phyloP scores from a whole-genome alignment of 345 rosid genomes.

The Nasturtium officinale region DNA sequence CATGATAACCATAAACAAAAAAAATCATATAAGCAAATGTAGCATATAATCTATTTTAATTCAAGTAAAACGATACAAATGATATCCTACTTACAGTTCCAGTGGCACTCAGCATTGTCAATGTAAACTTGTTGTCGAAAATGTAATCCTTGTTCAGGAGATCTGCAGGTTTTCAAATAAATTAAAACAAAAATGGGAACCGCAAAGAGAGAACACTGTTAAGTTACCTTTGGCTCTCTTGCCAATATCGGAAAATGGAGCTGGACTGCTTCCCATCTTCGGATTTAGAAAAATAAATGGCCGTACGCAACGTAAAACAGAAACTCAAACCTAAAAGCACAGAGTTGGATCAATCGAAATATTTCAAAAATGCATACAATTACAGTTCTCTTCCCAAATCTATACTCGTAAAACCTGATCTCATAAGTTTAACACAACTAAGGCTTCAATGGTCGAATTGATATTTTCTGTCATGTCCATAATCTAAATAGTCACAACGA shows the following conservation, averaged over 20 bases:
- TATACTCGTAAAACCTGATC: not conserved
- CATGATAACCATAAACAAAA: not conserved
- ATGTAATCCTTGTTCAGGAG: constrained; percentile 72
- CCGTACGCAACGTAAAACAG: constrained; percentile 27
- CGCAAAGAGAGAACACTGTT: not conserved
- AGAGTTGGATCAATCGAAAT: not conserved
- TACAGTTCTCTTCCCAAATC: too few species aligned
- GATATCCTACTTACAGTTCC: constrained; percentile 60
- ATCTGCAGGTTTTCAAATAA: constrained; percentile 51
- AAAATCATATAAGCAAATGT: not conserved
- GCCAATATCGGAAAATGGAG: constrained; percentile 75
- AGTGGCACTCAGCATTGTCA: constrained; percentile 56
- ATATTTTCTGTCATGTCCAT: not conserved
- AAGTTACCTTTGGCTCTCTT: constrained; percentile 68
- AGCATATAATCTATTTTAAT: too few species aligned
- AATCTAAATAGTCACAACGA: not conserved
- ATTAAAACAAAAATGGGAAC: not conserved
- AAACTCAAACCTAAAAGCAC: not conserved
- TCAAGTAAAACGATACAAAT: not conserved
- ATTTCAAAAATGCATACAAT: too few species aligned
- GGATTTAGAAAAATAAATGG: constrained; percentile 17
- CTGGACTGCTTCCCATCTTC: constrained; percentile 72
- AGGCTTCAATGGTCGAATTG: not conserved
- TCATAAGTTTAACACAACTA: not conserved
- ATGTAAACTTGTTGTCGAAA: constrained; percentile 75